Percentiles rank a stretch among this genome's conserved stretches.
Conservation (phyloP, 257 asterid species). For the Penstemon eatonii region DNA sequence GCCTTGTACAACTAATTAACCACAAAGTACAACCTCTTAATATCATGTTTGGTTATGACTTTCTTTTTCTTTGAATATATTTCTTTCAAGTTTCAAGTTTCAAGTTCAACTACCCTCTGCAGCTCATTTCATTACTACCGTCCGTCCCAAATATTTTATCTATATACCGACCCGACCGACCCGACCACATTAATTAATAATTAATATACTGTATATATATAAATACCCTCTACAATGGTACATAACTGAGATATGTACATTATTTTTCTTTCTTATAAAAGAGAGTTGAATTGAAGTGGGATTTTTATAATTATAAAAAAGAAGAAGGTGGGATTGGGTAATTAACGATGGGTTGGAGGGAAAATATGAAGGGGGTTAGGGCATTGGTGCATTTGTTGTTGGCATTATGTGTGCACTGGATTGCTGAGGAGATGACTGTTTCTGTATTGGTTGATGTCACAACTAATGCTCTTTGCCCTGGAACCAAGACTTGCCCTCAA, state of each 20-base stretch:
- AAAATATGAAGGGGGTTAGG: conserved; percentile 47
- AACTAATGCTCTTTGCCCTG: conserved; percentile 81
- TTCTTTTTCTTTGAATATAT: too few species aligned
- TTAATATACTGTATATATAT: too few species aligned
- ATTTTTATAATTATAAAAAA: not conserved
- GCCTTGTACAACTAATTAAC: not conserved
- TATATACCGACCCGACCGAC: too few species aligned
- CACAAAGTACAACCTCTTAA: conserved; percentile 1
- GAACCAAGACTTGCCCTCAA: conserved; percentile 57
- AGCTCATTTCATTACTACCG: too few species aligned
- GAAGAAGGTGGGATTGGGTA: not conserved
- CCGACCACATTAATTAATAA: too few species aligned
- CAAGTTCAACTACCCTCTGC: too few species aligned
- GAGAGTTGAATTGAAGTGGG: conserved; percentile 23
- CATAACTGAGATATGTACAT: too few species aligned
- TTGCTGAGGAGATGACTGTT: conserved; percentile 89
- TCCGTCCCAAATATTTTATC: too few species aligned
- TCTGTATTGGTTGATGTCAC: conserved; percentile 90
- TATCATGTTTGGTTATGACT: not conserved
- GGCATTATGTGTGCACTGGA: conserved; percentile 79
- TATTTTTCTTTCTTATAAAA: too few species aligned
- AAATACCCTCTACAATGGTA: too few species aligned
- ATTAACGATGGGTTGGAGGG: conserved; percentile 37
- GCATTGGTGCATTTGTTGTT: conserved; percentile 62
- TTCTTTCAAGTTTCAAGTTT: too few species aligned